A percentile compares a stretch with the other conserved stretches of the same genome.
Conservation (phyloP, 129 eudicot genomes). For the Cynara cardunculus region DNA sequence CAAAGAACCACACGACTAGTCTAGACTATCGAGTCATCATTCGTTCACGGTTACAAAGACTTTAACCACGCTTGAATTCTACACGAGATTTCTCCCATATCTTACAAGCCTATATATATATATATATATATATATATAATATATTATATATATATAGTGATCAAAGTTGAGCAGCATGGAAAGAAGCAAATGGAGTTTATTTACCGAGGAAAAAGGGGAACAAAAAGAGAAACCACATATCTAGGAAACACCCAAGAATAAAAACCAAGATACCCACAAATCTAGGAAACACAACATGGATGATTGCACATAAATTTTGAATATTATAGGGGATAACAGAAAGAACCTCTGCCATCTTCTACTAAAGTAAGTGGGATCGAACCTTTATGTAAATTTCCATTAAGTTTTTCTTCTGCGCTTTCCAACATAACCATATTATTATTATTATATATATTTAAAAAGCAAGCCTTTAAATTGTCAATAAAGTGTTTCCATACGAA, state of each 20-base stretch:
- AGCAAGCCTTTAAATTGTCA: conserved; percentile 43
- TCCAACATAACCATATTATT: conserved; percentile 17
- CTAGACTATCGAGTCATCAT: no score
- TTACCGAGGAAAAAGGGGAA: conserved; percentile 31
- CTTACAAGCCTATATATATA: background rate
- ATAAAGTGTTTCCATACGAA: conserved; percentile 43
- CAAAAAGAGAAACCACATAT: conserved; percentile 36
- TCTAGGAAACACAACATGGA: conserved; percentile 16
- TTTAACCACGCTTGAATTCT: no score
- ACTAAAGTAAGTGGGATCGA: conserved; percentile 36
- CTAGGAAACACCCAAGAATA: conserved; percentile 27
- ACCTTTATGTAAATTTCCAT: conserved; percentile 36
- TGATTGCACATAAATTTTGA: conserved; percentile 41
- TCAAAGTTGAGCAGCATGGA: conserved; percentile 24
- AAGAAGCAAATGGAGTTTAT: conserved; percentile 17
- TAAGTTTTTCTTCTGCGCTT: background rate
- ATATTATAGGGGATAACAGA: conserved; percentile 34
- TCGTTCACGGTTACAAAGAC: no score
- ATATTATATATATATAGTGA: background rate
- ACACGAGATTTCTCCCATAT: no score
- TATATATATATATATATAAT: background rate
- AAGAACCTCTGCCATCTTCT: conserved; percentile 51
- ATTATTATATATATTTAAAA: background rate
- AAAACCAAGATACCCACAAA: conserved; percentile 21
- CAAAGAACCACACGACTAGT: no score